Evolutionary conservation across 2,329 filamentous ascomycete genomes (phyloP).

Genomic region (Pseudogymnoascus sp.): DNA sequence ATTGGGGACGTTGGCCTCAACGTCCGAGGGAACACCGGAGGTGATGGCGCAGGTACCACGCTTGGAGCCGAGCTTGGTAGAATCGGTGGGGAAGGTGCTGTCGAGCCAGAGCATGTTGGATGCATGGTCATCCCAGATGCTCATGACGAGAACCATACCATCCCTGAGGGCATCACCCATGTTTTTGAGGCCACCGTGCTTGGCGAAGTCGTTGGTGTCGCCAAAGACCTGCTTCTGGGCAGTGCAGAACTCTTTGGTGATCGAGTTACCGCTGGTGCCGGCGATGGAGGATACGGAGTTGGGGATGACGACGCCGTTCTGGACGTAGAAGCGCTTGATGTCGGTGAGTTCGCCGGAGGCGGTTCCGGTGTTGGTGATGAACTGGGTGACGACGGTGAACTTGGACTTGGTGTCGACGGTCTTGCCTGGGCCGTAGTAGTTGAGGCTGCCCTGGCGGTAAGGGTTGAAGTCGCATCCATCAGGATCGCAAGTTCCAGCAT

Average conservation of each 20-base stretch:
- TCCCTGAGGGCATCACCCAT: constrained; percentile 46
- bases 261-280: constrained; percentile 39
- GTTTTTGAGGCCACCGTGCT: constrained; percentile 45
- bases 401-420: constrained; percentile 44
- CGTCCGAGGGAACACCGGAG: constrained; percentile 42
- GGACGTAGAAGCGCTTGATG: constrained; percentile 49
- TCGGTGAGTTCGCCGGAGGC: constrained; percentile 34
- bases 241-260: constrained; percentile 50
- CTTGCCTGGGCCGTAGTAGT: constrained; percentile 47
- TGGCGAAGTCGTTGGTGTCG: constrained; percentile 43
- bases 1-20: constrained; percentile 39
- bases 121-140: constrained; percentile 47
- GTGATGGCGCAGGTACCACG: constrained; percentile 46
- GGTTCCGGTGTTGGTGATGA: constrained; percentile 35
- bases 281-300: constrained; percentile 39
- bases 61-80: constrained; percentile 37
- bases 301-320: constrained; percentile 43
- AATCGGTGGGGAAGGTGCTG: constrained; percentile 48
- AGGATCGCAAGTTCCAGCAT: constrained; percentile 48
- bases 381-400: constrained; percentile 52
- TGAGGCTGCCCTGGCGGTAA: constrained; percentile 47
- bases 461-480: constrained; percentile 56
- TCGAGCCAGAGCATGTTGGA: constrained; percentile 70
- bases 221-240: constrained; percentile 47
- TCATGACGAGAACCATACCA: constrained; percentile 58